phyloP scores from a whole-genome alignment of 768 basidiomycete species.

The Lentinula guzmanii region DNA sequence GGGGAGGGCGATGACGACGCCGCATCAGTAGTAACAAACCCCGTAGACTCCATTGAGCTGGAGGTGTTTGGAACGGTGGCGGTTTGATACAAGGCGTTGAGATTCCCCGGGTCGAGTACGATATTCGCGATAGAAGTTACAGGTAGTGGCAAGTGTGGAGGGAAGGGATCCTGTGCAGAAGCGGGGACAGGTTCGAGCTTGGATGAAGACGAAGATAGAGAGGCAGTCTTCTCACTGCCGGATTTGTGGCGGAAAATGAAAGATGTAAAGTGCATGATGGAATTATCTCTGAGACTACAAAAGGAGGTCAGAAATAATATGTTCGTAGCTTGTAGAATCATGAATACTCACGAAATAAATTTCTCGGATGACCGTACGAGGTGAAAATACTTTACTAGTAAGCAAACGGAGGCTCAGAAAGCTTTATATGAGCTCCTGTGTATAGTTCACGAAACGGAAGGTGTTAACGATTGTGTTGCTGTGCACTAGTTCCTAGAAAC shows the following conservation, averaged over 20 bases:
- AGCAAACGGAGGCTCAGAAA: not conserved
- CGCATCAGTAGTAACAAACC: not conserved
- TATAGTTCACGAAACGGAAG: not conserved
- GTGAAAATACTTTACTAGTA: no score
- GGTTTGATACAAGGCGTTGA: not conserved
- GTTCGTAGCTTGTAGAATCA: not conserved
- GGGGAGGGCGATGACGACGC: not conserved
- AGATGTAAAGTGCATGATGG: not conserved
- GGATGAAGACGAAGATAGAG: not conserved
- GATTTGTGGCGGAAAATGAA: not conserved
- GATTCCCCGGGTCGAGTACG: not conserved
- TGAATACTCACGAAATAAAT: not conserved
- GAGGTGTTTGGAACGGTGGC: not conserved
- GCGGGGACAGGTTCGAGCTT: not conserved
- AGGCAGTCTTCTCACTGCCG: not conserved
- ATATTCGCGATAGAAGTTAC: conserved; percentile 1
- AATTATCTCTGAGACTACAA: not conserved
- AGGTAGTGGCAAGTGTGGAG: not conserved
- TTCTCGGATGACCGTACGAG: not conserved
- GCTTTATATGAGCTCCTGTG: not conserved
- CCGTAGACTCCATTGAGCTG: not conserved
- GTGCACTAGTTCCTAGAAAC: not conserved
- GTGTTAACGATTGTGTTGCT: not conserved
- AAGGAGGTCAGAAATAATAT: not conserved
- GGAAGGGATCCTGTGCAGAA: not conserved